These are phyloP conservation scores for Dactylellina parvicollis DNA, from an alignment of 2,329 filamentous ascomycete genomes.

Conservation along the genomic window DNA sequence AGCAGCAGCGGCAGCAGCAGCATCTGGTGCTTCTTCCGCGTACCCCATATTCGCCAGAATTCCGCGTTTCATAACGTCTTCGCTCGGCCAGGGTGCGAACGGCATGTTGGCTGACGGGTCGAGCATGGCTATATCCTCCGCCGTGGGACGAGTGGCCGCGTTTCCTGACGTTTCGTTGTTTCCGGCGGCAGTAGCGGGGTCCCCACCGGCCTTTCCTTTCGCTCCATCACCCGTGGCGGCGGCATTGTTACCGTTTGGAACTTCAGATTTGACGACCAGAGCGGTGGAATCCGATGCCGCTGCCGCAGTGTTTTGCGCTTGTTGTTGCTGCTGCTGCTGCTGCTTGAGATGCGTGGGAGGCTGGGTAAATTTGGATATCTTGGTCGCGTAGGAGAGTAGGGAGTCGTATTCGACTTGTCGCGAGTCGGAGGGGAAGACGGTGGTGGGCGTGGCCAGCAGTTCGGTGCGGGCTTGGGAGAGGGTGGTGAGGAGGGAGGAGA, in stretches of 20 bases:
- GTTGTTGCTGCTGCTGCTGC: conserved; percentile 51
- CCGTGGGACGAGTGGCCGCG: conserved; percentile 58
- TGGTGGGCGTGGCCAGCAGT: conserved; percentile 72
- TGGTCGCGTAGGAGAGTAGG: conserved; percentile 78
- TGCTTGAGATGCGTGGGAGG: conserved; percentile 68
- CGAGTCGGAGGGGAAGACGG: conserved; percentile 64
- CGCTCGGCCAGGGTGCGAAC: conserved; percentile 80
- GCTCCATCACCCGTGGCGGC: background rate
- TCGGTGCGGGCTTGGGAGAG: conserved; percentile 79
- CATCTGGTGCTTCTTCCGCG: conserved; percentile 62
- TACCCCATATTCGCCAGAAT: conserved; percentile 69
- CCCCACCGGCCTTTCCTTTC: background rate
- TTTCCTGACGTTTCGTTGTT: conserved; percentile 51
- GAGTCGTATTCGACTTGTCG: conserved; percentile 73
- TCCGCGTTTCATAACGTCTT: conserved; percentile 75
- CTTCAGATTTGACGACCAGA: conserved; percentile 34
- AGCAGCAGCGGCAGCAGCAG: conserved; percentile 69
- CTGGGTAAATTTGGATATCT: conserved; percentile 81
- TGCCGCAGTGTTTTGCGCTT: background rate
- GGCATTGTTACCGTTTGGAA: conserved; percentile 25
- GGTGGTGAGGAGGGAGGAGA: conserved; percentile 75
- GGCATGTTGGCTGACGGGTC: conserved; percentile 68
- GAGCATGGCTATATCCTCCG: conserved; percentile 61
- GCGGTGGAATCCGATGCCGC: conserved; percentile 1
- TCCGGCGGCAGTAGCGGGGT: background rate